These are phyloP conservation scores for Lipomyces mesembrius DNA, from an alignment of 805 yeast species.

Conservation along the genomic window DNA sequence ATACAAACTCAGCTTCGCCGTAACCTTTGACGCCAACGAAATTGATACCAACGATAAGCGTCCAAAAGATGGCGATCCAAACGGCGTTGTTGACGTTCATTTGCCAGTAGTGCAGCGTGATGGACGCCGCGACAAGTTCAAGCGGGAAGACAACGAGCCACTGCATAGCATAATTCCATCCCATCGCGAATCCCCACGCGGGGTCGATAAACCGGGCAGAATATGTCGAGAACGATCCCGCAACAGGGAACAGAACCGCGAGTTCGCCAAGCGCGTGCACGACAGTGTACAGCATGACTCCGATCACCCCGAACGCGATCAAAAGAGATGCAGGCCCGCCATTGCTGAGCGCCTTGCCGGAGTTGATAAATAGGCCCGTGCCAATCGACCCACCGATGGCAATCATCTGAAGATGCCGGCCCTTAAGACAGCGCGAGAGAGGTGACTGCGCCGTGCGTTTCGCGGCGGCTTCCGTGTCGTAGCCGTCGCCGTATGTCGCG, in stretches of 20 bases:
- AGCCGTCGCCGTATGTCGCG: conserved; percentile 13
- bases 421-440: conserved; percentile 51
- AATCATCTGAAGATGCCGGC: conserved; percentile 57
- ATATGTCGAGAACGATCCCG: conserved; percentile 66
- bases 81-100: conserved; percentile 56
- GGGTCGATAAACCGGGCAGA: conserved; percentile 68
- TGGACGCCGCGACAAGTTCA: conserved; percentile 67
- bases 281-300: conserved; percentile 57
- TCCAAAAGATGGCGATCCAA: conserved; percentile 61
- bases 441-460: conserved; percentile 56
- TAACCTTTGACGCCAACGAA: conserved; percentile 61
- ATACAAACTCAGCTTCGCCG: conserved; percentile 71
- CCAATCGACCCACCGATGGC: conserved; percentile 88
- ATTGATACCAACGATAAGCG: conserved; percentile 54
- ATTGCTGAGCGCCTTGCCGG: conserved; percentile 48
- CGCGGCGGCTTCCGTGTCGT: conserved; percentile 35
- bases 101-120: conserved; percentile 61
- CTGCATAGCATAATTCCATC: conserved; percentile 71
- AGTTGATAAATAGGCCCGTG: conserved; percentile 61
- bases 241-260: conserved; percentile 66
- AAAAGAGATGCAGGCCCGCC: conserved; percentile 62
- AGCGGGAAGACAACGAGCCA: conserved; percentile 68
- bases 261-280: conserved; percentile 63
- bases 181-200: conserved; percentile 73
- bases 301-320: conserved; percentile 56